Conservation (phyloP, 108 stramenopile genomes). For the Pseudonitzschia pungens region DNA sequence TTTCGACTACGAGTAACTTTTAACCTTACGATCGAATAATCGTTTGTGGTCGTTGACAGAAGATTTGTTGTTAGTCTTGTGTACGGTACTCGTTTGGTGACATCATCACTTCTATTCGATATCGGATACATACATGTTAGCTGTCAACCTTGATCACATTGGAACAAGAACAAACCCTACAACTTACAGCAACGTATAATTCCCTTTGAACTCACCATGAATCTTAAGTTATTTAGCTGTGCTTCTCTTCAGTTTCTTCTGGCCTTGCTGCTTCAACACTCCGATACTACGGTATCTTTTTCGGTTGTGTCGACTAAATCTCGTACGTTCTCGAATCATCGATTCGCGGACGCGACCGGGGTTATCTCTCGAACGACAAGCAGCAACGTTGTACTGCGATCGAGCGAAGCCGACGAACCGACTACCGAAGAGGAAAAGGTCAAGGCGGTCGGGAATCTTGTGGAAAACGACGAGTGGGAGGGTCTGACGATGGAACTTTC, state of each 20-base stretch:
- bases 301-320: background rate
- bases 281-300: background rate
- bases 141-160: too few species aligned
- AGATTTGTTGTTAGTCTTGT: too few species aligned
- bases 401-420: background rate
- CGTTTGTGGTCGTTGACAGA: too few species aligned
- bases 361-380: background rate
- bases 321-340: constrained; percentile 5
- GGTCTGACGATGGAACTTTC: constrained; percentile 79
- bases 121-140: too few species aligned
- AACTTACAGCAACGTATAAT: too few species aligned
- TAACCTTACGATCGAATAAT: too few species aligned
- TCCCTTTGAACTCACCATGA: constrained; percentile 1
- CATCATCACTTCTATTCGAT: too few species aligned
- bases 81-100: too few species aligned
- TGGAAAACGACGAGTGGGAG: constrained; percentile 81
- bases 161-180: background rate
- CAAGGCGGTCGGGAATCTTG: constrained; percentile 63
- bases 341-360: background rate
- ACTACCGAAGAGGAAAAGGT: constrained; percentile 45
- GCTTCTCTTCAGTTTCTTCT: background rate
- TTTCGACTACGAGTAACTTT: too few species aligned
- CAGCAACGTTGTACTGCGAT: background rate
- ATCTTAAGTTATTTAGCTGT: background rate
- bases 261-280: background rate